Conservation (phyloP, 306 rosid genomes). For the Pterocarpus santalinus region DNA sequence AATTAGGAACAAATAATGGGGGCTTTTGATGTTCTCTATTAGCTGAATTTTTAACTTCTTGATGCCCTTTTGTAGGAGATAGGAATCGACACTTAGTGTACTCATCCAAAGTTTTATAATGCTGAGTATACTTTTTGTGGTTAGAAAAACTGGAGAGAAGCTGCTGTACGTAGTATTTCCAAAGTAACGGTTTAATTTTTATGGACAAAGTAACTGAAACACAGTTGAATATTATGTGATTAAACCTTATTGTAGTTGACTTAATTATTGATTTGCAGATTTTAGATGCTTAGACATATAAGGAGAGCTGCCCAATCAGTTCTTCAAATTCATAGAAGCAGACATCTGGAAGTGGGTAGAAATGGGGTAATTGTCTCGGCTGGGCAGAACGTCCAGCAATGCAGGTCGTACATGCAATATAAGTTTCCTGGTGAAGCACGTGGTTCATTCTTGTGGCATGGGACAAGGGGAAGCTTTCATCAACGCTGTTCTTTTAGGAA, state of each 20-base stretch:
- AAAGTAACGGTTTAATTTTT: constrained; percentile 17
- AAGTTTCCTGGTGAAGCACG: constrained; percentile 54
- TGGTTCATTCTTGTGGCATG: constrained; percentile 53
- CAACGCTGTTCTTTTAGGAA: constrained; percentile 50
- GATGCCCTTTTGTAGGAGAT: neutral
- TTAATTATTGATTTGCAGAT: constrained; percentile 63
- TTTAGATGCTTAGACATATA: constrained; percentile 70
- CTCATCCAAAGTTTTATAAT: constrained; percentile 2
- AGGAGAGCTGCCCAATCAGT: constrained; percentile 59
- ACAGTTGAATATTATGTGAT: constrained; percentile 18
- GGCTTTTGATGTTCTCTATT: neutral
- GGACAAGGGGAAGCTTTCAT: constrained; percentile 52
- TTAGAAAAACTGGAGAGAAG: constrained; percentile 39
- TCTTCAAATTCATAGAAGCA: constrained; percentile 52
- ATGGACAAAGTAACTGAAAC: constrained; percentile 9
- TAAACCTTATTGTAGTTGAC: constrained; percentile 25
- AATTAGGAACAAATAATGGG: neutral
- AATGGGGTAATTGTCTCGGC: constrained; percentile 59
- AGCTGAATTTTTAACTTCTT: neutral
- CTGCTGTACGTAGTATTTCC: constrained; percentile 15
- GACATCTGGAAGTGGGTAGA: constrained; percentile 54
- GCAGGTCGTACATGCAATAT: constrained; percentile 56
- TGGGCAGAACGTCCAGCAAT: constrained; percentile 61
- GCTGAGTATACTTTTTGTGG: constrained; percentile 3
- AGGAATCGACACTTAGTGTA: neutral